Base-by-base conservation (phyloP, 345 rosid species). In the Bruguiera sexangula region DNA sequence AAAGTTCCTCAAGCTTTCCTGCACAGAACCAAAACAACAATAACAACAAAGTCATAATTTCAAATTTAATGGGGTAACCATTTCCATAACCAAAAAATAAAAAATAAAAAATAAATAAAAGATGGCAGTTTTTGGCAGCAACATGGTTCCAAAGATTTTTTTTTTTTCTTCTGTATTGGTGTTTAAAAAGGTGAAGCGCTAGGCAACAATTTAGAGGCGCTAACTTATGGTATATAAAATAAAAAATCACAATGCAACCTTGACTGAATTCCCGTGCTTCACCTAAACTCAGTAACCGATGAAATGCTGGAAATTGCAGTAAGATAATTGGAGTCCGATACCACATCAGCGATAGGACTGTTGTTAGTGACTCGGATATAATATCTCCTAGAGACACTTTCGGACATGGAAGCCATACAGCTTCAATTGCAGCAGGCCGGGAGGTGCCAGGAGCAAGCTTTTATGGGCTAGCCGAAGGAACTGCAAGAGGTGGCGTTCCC, bases 401-500 rank as follows among this genome's bases (percentile, higher is more conserved):
- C 3, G 81, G 75, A 8, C 78, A 70, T 29, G 81, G 81, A 3
- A 52, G 54, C 29, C 82, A 75, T 39, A 70, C 73, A 3, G 63
- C 79, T 1, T 75, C 82, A 5, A 79, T 63, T 5, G 79, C 73
- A 11, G 82, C 76, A 0, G 79, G 82, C 3, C 8, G 59, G 8
- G 27, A 34, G 8, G 72, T 66, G 4, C 29, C 31, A 19, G 27
- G 32, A 21, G 61, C 72, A 20, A 70, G 81, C 60, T 67, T 65
- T 9, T 69, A 36, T 3, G 75, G 75, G 21, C 52, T 78, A 0
- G 75, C 55, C 20, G 21, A 43, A 5, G 79, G 82, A 18, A 71
- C 70, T 16, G 74, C 79, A 18, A 37, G 82, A 30, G 79, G 79
- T 6, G 82, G 79, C 3, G 74, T 65, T 6, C 76, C 79, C 4